Percentiles rank a stretch among this genome's conserved stretches.
phyloP scores from a whole-genome alignment of 306 rosid species.

The Mimosa pudica region DNA sequence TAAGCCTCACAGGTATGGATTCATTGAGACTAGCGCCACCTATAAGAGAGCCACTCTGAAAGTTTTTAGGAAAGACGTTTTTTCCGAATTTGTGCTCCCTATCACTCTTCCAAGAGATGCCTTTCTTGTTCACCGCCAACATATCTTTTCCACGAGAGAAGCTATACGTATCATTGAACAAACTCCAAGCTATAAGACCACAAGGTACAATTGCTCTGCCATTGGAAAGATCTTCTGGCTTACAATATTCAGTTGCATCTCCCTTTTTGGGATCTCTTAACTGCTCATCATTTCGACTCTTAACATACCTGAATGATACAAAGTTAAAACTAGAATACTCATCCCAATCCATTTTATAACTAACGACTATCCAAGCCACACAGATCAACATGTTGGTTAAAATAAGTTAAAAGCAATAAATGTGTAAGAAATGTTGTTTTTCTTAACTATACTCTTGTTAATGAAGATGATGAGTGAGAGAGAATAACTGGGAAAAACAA shows the following conservation, averaged over 20 bases:
- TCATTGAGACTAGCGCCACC: conserved; percentile 58
- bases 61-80: conserved; percentile 79
- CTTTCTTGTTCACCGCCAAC: conserved; percentile 67
- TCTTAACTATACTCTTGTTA: no score
- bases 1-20: conserved; percentile 54
- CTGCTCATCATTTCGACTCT: conserved; percentile 90
- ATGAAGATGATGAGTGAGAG: no score
- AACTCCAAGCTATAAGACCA: conserved; percentile 98
- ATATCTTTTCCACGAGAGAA: conserved; percentile 49
- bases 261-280: conserved; percentile 44
- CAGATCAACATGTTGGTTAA: no score
- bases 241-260: conserved; percentile 47
- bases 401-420: no score
- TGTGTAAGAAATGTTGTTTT: no score
- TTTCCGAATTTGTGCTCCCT: conserved; percentile 89
- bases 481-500: no score
- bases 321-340: conserved; percentile 3
- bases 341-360: no score
- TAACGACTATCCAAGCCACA: no score
- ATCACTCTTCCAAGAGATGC: conserved; percentile 90
- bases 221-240: conserved; percentile 59
- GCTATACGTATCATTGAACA: conserved; percentile 86
- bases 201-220: conserved; percentile 72
- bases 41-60: conserved; percentile 66
- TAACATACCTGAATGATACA: conserved; percentile 70